Conservation (phyloP, 345 rosid genomes). For the Salix suchowensis region DNA sequence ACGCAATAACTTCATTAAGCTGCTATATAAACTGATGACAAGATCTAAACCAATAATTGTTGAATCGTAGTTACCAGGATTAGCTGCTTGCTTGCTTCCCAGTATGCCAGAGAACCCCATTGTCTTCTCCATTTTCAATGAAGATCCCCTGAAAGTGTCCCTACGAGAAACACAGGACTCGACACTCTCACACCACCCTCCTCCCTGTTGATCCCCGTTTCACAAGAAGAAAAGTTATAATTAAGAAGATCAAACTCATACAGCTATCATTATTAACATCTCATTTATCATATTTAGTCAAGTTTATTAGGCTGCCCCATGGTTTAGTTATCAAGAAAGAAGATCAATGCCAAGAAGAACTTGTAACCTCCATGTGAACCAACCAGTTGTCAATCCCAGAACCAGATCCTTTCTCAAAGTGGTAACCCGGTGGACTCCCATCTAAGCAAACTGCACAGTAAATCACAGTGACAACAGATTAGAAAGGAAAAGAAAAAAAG, state of each 20-base stretch:
- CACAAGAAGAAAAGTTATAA: neutral
- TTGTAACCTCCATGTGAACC: slow-evolving; percentile 70
- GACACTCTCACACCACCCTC: slow-evolving; percentile 87
- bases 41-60: neutral
- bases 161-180: slow-evolving; percentile 58
- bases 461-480: neutral
- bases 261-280: neutral
- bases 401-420: slow-evolving; percentile 68
- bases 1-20: neutral
- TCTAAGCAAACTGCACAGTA: slow-evolving; percentile 75
- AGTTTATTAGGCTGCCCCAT: neutral
- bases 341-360: neutral
- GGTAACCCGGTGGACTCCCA: slow-evolving; percentile 97
- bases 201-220: slow-evolving; percentile 56
- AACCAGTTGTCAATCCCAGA: slow-evolving; percentile 78
- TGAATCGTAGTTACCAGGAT: slow-evolving; percentile 55
- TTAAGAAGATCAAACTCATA: neutral
- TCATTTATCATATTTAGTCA: neutral
- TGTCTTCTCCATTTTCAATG: slow-evolving; percentile 56
- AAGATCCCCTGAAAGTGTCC: slow-evolving; percentile 74
- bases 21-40: neutral
- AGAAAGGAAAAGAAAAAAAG: neutral
- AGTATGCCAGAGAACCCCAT: slow-evolving; percentile 86
- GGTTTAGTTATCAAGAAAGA: neutral
- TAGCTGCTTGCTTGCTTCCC: slow-evolving; percentile 47